phyloP scores from a whole-genome alignment of 345 rosid species.

The Atalantia buxifolia region DNA sequence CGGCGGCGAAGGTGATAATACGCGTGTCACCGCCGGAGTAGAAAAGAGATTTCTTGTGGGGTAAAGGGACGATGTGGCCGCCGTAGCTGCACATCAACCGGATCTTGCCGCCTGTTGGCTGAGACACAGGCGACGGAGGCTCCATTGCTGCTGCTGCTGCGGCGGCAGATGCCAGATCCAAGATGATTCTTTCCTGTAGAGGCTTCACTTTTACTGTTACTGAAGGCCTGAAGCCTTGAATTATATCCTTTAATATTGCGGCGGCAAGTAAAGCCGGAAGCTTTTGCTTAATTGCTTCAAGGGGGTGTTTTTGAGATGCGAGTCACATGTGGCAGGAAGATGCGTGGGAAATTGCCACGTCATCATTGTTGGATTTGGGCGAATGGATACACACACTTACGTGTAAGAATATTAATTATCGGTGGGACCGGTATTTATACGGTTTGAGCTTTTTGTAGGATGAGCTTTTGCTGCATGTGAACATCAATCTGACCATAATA shows the following conservation, averaged over 20 bases:
- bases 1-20: constrained; percentile 34
- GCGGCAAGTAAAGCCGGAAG: no score
- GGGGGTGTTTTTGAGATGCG: not conserved
- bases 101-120: constrained; percentile 27
- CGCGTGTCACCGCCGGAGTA: constrained; percentile 59
- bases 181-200: no score
- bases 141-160: not conserved
- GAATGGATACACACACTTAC: not conserved
- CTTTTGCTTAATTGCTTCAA: no score
- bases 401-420: not conserved
- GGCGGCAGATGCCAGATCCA: not conserved
- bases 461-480: not conserved
- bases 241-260: no score
- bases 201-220: no score
- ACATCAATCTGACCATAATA: no score
- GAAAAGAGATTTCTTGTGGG: constrained; percentile 41
- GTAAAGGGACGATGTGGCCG: constrained; percentile 54
- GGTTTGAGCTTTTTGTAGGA: not conserved
- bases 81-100: constrained; percentile 88
- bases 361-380: not conserved
- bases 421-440: not conserved
- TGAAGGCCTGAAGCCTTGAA: no score
- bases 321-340: not conserved
- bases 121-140: not conserved
- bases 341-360: not conserved